Percentiles rank a stretch among this genome's conserved stretches.
These are phyloP conservation scores for Chalciporus pseudorubinellus DNA, from an alignment of 768 basidiomycete species.

Conservation along the genomic window DNA sequence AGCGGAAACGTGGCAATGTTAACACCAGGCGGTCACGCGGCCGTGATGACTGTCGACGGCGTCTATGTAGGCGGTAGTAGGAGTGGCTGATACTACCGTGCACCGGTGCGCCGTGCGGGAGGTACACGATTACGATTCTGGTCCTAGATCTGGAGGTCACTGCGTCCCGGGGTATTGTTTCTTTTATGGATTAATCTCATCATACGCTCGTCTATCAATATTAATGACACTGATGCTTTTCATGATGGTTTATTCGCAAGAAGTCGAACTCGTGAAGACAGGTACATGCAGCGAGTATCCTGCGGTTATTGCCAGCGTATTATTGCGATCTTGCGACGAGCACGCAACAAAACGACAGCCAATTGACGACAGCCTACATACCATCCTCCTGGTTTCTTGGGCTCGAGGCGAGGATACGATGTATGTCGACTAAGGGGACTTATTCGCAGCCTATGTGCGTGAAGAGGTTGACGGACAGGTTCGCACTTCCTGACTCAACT, in stretches of 20 bases:
- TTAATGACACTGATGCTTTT: slow-evolving; percentile 8
- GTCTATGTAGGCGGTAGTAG: slow-evolving; percentile 30
- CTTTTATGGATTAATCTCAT: slow-evolving; percentile 27
- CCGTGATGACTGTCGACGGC: slow-evolving; percentile 32
- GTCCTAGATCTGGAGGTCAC: not conserved
- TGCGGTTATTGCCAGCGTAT: too few species aligned
- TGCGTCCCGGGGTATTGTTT: not conserved
- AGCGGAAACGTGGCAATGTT: slow-evolving; percentile 32
- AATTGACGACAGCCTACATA: too few species aligned
- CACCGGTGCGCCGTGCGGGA: not conserved
- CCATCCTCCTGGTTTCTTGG: too few species aligned
- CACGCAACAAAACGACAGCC: too few species aligned
- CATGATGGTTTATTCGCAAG: not conserved
- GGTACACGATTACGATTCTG: not conserved
- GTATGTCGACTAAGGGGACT: too few species aligned
- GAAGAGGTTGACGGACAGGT: too few species aligned
- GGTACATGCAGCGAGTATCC: too few species aligned
- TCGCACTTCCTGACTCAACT: too few species aligned
- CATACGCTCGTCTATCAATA: slow-evolving; percentile 19
- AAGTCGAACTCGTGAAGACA: not conserved
- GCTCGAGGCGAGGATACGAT: too few species aligned
- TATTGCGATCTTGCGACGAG: too few species aligned
- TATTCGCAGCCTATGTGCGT: too few species aligned
- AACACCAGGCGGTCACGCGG: slow-evolving; percentile 30
- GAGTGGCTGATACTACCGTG: not conserved